Evolutionary conservation across 2,329 filamentous ascomycete genomes (phyloP).

Genomic region (Aspergillus spinulosporus): DNA sequence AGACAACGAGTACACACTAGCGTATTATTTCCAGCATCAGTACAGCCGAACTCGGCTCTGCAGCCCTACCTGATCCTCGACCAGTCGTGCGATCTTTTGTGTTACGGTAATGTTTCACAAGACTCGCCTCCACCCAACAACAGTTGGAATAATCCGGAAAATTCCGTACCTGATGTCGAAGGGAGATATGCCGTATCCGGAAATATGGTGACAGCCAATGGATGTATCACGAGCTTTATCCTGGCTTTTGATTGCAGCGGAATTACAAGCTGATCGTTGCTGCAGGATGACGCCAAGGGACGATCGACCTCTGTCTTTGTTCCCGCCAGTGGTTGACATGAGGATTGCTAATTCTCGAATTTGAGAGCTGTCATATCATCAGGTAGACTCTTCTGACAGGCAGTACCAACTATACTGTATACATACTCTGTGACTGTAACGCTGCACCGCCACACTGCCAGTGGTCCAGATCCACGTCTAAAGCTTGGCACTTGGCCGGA

Average conservation of each 20-base stretch:
- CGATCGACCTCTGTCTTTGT: conserved; percentile 7
- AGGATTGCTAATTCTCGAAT: background rate
- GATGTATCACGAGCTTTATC: conserved; percentile 8
- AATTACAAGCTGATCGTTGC: background rate
- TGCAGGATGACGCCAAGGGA: conserved; percentile 10
- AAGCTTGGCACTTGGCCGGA: background rate
- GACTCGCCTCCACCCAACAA: background rate
- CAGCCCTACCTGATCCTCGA: background rate
- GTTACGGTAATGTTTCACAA: background rate
- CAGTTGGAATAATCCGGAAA: background rate
- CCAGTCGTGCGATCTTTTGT: background rate
- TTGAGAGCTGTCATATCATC: background rate
- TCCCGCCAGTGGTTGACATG: no score
- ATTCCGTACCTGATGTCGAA: background rate
- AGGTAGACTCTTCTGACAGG: no score
- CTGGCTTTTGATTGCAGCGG: conserved; percentile 7
- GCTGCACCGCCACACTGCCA: conserved; percentile 1
- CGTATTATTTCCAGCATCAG: background rate
- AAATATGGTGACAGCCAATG: conserved; percentile 4
- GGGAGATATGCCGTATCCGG: background rate
- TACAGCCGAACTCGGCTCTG: background rate
- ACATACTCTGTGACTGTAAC: no score
- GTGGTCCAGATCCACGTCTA: background rate
- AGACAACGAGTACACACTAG: background rate
- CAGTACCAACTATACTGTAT: no score